A percentile compares a stretch with the other conserved stretches of the same genome.
Conservation (phyloP, 192 early-diverging fungal species). For the Thamnidium elegans region DNA sequence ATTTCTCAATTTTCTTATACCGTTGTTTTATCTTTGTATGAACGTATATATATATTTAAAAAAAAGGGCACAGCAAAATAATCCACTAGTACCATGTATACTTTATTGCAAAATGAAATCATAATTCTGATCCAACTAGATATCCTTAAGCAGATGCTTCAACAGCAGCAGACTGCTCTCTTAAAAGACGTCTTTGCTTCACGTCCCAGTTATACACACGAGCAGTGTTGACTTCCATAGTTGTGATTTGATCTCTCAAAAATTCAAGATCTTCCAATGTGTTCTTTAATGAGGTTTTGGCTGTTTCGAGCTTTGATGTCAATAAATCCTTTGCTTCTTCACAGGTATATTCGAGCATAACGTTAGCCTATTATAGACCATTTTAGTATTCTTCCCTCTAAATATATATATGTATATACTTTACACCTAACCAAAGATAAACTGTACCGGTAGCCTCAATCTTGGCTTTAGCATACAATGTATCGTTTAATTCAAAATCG, state of each 20-base stretch:
- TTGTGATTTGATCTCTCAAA: slow-evolving; percentile 95
- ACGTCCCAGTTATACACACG: slow-evolving; percentile 99
- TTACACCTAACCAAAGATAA: slow-evolving; percentile 93
- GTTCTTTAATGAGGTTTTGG: slow-evolving; percentile 68
- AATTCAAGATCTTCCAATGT: slow-evolving; percentile 90
- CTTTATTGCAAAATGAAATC: too few relatives aligned
- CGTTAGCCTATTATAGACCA: slow-evolving; percentile 71
- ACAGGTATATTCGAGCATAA: slow-evolving; percentile 95
- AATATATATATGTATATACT: slow-evolving; percentile 11
- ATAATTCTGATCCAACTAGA: too few relatives aligned
- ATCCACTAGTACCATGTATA: too few relatives aligned
- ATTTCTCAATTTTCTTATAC: too few relatives aligned
- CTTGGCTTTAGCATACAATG: slow-evolving; percentile 82
- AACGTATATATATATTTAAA: too few relatives aligned
- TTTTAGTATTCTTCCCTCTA: not conserved
- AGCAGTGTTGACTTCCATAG: slow-evolving; percentile 98
- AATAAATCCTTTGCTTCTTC: slow-evolving; percentile 84
- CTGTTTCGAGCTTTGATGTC: slow-evolving; percentile 68
- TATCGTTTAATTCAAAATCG: slow-evolving; percentile 93
- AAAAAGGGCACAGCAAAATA: too few relatives aligned
- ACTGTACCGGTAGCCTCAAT: slow-evolving; percentile 77
- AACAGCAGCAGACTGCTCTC: slow-evolving; percentile 35
- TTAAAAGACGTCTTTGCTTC: slow-evolving; percentile 63
- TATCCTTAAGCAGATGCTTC: slow-evolving; percentile 10
- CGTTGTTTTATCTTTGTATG: too few relatives aligned